phyloP scores from a whole-genome alignment of 2,329 filamentous ascomycete species.

The Neopestalotiopsis sp. region DNA sequence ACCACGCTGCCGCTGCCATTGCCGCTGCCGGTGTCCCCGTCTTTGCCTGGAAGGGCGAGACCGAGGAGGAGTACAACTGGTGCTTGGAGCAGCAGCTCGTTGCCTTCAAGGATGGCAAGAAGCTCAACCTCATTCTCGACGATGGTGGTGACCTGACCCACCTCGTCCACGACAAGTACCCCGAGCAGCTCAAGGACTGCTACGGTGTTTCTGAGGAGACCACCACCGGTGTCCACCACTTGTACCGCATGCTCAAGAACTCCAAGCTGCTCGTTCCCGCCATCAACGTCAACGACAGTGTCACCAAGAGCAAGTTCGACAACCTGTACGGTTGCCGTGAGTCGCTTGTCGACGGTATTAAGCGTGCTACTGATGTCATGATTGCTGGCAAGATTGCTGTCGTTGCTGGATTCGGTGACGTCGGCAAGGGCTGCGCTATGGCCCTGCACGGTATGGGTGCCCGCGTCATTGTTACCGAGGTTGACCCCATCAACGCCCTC shows the following conservation, averaged over 20 bases:
- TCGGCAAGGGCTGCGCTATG: constrained; percentile 97
- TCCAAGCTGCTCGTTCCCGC: constrained; percentile 87
- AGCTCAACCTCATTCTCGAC: constrained; percentile 98
- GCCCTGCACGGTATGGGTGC: constrained; percentile 97
- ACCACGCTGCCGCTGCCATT: constrained; percentile 97
- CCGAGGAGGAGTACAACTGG: constrained; percentile 99
- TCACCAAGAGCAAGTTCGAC: constrained; percentile 99
- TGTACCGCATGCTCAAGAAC: constrained; percentile 97
- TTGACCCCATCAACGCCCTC: constrained; percentile 99
- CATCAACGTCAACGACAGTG: constrained; percentile 99
- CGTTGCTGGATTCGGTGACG: constrained; percentile 97
- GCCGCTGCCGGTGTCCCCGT: constrained; percentile 92
- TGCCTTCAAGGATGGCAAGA: constrained; percentile 96
- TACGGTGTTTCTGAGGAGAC: constrained; percentile 99
- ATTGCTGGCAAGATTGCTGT: constrained; percentile 98
- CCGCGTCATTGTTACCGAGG: constrained; percentile 93
- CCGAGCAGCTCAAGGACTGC: constrained; percentile 97
- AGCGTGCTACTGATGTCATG: constrained; percentile 99
- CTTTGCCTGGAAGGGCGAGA: constrained; percentile 83
- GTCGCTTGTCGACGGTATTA: constrained; percentile 98
- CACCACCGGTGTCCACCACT: constrained; percentile 98
- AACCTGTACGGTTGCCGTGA: constrained; percentile 99
- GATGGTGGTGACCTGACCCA: constrained; percentile 97
- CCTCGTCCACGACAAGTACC: constrained; percentile 97
- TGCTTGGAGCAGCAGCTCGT: constrained; percentile 97